Evolutionary conservation across 2,329 filamentous ascomycete species (phyloP).

Genomic region (Hypoxylon rubiginosum): DNA sequence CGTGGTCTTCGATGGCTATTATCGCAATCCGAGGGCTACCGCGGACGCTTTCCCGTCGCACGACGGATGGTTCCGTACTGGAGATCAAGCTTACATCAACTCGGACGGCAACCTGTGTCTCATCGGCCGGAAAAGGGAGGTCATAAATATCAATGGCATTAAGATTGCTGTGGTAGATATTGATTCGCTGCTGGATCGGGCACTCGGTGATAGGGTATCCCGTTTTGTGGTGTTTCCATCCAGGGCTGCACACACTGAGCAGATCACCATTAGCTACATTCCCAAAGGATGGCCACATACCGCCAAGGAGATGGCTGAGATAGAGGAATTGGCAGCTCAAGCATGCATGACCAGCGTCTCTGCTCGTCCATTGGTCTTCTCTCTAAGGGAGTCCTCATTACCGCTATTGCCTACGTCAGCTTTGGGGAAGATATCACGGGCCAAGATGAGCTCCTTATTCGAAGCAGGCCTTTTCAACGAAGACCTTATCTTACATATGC

Average conservation of each 20-base stretch:
- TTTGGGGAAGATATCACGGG: slow-evolving; percentile 27
- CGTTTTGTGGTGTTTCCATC: slow-evolving; percentile 58
- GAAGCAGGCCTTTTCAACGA: slow-evolving; percentile 21
- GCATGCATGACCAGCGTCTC: background rate
- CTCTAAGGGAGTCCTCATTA: background rate
- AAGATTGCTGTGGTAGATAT: slow-evolving; percentile 57
- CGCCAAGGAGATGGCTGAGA: background rate
- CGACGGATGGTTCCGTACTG: slow-evolving; percentile 60
- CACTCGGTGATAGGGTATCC: slow-evolving; percentile 45
- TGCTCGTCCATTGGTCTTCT: slow-evolving; percentile 13
- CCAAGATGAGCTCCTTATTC: slow-evolving; percentile 14
- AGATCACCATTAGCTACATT: slow-evolving; percentile 51
- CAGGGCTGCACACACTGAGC: slow-evolving; percentile 52
- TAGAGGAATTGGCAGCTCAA: background rate
- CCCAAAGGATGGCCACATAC: background rate
- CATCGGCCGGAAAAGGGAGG: slow-evolving; percentile 57
- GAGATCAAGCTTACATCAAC: slow-evolving; percentile 56
- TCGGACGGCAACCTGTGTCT: slow-evolving; percentile 53
- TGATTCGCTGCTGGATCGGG: slow-evolving; percentile 56
- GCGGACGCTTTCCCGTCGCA: slow-evolving; percentile 67
- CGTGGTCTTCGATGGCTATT: slow-evolving; percentile 75
- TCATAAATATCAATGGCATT: slow-evolving; percentile 62
- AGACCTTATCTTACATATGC: no score
- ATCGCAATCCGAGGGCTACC: slow-evolving; percentile 70
- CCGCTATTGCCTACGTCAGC: slow-evolving; percentile 18